Evolutionary conservation across 2,329 filamentous ascomycete genomes (phyloP).

Genomic region (Arthrobotrys musiformis): DNA sequence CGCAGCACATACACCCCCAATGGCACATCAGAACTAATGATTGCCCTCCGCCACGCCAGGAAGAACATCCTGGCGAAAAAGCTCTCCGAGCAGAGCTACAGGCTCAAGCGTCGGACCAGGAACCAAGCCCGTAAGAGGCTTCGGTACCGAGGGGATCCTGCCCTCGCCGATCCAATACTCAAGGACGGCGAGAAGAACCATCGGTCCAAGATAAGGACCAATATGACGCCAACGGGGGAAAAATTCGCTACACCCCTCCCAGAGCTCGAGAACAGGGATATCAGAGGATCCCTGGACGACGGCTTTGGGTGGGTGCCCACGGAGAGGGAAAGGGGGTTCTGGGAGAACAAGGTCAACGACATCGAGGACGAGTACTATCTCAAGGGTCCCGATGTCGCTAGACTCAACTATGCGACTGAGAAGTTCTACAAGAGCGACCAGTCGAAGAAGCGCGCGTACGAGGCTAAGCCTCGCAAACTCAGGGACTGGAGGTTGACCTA

Average conservation of each 20-base stretch:
- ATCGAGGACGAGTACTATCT: constrained; percentile 5
- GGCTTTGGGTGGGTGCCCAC: constrained; percentile 22
- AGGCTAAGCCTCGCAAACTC: background rate
- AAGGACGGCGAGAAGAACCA: background rate
- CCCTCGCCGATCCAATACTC: background rate
- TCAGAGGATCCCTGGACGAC: no score
- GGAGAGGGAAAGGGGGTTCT: background rate
- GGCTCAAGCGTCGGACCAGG: background rate
- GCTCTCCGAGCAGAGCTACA: constrained; percentile 8
- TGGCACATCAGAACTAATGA: constrained; percentile 23
- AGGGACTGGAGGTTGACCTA: background rate
- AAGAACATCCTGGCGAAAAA: constrained; percentile 25
- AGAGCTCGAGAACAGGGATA: no score
- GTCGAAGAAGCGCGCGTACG: background rate
- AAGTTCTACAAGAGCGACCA: background rate
- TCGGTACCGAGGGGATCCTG: background rate
- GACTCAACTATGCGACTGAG: background rate
- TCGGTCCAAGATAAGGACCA: background rate
- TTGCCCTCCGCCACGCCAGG: background rate
- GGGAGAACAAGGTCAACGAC: constrained; percentile 5
- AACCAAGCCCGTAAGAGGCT: background rate
- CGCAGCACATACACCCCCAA: constrained; percentile 3
- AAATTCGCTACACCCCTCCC: background rate
- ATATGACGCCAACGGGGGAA: background rate
- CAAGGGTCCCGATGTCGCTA: background rate